Evolutionary conservation across 192 early-diverging fungal genomes (phyloP), one percentile per base, ranked within the genome.

Genomic region (Kappamyces sp.): DNA sequence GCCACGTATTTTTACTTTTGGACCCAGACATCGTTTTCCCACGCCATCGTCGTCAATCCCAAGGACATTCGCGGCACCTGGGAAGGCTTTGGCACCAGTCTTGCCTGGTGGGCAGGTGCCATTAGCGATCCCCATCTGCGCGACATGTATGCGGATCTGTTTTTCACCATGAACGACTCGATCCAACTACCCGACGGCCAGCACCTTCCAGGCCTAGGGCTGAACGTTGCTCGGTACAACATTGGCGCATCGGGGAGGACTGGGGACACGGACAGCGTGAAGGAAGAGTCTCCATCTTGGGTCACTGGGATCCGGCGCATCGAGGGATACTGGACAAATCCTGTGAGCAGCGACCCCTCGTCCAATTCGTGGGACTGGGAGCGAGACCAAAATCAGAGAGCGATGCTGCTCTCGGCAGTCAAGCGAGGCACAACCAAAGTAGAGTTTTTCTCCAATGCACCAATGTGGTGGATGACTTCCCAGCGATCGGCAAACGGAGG

Each of bases 401-500:
- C 49, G 33, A 65, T 67, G 54, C 50, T 67, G 62, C 34, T 54
- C 10, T 42, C 49, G 9, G 39, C 63, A 33, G 5, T 38, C 9
- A 10, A 64, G 9, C 9, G 51, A 33, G 52, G 38, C 10, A 51
- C 47, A 1, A 38, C 52, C 3, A 33, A 15, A 12, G 38, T 67
- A 6, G 66, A 67, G 44, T 64, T 67, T 12, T 64, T 38, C 43
- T 67, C 66, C 12, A 57, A 67, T 31, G 66, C 66, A 12, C 66
- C 66, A 23, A 55, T 64, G 61, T 67, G 66, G 66, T 67, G 61
- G 62, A 67, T 67, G 66, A 67, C 66, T 1, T 13, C 9, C n/a
- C 37, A 67, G 35, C 63, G 64, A 32, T 54, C 43, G 32, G 36
- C 40, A 48, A 39, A 49, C 5, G 66, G 66, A 15, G 66, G 63